Base-by-base conservation (phyloP, 352 stramenopile genomes). In the Pythium sukuiense region DNA sequence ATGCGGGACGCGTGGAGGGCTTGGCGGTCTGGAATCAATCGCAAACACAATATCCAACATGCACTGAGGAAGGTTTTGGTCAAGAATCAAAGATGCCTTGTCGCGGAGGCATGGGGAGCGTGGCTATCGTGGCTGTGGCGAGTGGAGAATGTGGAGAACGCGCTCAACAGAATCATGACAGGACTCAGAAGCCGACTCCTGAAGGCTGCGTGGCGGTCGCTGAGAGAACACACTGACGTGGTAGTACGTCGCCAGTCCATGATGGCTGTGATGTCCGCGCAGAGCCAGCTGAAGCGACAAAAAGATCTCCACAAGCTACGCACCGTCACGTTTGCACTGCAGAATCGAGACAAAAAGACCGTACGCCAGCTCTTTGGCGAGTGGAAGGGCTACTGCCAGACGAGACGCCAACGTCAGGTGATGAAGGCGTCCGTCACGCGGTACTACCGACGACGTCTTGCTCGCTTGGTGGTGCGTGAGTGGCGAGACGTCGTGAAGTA, bases 161-260 rank as follows among this genome's bases (percentile, higher is more conserved):
- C 41, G 24, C 6, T 65, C 27, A 12, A 20, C 13, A 37, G 53
- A 18, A 45, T 62, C 12, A 18, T 24, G 1, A 16, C 30, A 9
- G 13, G 7, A 12, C 6, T 33, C n/a, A 20, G 45, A 29, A 2
- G 33, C 6, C 53, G 61, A 9, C 39, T 27, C 18, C 33, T 70
- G 6, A 8, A 59, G 60, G 50, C 11, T 30, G n/a, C 41, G 29
- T 82, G 52, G 59, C 59, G n/a, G 61, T 56, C 39, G 8, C 53
- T 67, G 6, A 33, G 35, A 27, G 8, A 32, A 20, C 65, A 75
- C 33, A 64, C 70, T 0, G 65, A 75, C 18, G 61, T 68, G 18
- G 61, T 14, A 0, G 58, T 66, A 49, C 76, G 73, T 27, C 67
- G 63, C 18, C 74, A 83, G 55, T 85, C 72, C 6, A 68, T 85